Evolutionary conservation across 495 filamentous ascomycete genomes (phyloP), one percentile per base, ranked within the genome.

Genomic region (Wilcoxina mikolae): DNA sequence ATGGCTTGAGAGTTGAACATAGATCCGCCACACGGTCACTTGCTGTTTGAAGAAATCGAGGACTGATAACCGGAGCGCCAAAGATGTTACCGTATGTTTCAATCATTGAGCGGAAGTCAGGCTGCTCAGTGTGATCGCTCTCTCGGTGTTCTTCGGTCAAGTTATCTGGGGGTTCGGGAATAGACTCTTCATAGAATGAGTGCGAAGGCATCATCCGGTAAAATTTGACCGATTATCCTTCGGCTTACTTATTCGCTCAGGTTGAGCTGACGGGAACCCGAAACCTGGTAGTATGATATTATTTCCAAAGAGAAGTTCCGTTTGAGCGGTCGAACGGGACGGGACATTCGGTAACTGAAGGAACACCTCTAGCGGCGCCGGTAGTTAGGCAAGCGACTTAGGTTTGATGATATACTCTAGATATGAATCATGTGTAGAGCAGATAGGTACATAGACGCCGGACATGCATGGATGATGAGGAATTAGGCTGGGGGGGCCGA

Each of bases 361-460:
- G 7, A 22, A 45, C 9, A 23, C 9, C 31, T 38, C 31, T 38
- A 38, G 31, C 31, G 7, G 31, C 31, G 31, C 31, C 31, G 31
- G 31, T 38, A 38, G 31, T 38, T 38, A n/a, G 31, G 31, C n/a
- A 38, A n/a, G 7, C 7, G 9, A 7, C n/a, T 38, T n/a, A 7
- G 31, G 9, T 38, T n/a, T 7, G 31, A n/a, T 38, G 31, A 7
- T n/a, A n/a, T n/a, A n/a, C n/a, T n/a, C 7, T 38, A 38, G 31
- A 38, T 38, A 38, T 38, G 31, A 38, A 38, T 38, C 31, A 45
- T 45, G 42, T 45, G 42, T 15, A 23, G 42, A 45, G 42, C 42
- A 45, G 20, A 23, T 45, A n/a, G n/a, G n/a, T n/a, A n/a, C n/a
- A n/a, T n/a, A 45, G 42, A 23, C 42, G 42, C 42, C 42, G 42